Percentiles rank a stretch among this genome's conserved stretches.
These are phyloP conservation scores for Mycena citricolor DNA, from an alignment of 1,284 basidiomycete species.

Conservation along the genomic window DNA sequence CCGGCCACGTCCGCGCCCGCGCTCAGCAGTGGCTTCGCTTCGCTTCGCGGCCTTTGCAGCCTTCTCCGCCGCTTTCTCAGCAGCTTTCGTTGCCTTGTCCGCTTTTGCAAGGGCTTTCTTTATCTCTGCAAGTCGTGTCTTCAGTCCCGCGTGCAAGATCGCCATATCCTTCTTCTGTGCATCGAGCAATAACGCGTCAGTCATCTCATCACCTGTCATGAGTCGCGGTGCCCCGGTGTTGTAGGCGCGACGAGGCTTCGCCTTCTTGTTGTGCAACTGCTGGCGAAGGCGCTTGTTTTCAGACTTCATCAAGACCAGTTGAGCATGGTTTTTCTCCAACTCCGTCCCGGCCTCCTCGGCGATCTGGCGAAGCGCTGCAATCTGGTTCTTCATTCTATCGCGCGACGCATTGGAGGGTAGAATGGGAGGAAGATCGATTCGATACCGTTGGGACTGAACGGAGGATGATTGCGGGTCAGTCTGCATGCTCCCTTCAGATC, in stretches of 20 bases:
- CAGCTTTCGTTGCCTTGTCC: too few species aligned
- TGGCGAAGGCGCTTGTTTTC: conserved; percentile 6
- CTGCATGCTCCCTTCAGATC: too few species aligned
- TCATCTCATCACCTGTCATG: conserved; percentile 8
- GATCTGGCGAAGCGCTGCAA: conserved; percentile 3
- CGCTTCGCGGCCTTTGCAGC: not conserved
- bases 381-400: too few species aligned
- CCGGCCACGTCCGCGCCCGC: not conserved
- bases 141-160: conserved; percentile 9
- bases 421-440: too few species aligned
- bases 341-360: conserved; percentile 8
- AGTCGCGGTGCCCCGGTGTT: conserved; percentile 1
- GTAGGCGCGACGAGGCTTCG: not conserved
- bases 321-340: conserved; percentile 11
- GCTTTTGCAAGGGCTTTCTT: not conserved
- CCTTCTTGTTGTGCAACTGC: conserved; percentile 10
- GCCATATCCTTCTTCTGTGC: conserved; percentile 14
- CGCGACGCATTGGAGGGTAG: too few species aligned
- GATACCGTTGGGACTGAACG: too few species aligned
- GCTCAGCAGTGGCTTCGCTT: conserved; percentile 8
- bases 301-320: conserved; percentile 9
- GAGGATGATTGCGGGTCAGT: too few species aligned
- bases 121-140: conserved; percentile 1
- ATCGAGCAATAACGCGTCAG: conserved; percentile 1
- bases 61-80: too few species aligned